These are phyloP conservation scores for Collybia mongolica DNA, from an alignment of 768 basidiomycete genomes.

Conservation along the genomic window DNA sequence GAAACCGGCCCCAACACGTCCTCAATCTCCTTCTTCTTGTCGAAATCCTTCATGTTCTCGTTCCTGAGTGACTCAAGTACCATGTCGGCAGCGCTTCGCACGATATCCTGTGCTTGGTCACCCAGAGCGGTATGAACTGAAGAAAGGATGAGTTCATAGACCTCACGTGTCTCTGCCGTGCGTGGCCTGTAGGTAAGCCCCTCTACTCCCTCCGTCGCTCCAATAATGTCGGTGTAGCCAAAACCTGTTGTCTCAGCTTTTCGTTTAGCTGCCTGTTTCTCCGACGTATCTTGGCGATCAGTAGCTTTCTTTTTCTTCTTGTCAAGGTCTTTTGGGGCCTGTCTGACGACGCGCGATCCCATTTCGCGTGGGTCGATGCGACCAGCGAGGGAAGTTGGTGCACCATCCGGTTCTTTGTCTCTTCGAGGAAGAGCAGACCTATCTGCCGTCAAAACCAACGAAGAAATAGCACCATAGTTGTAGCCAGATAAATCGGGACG, in stretches of 20 bases:
- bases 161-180: constrained; percentile 91
- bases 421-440: constrained; percentile 76
- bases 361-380: constrained; percentile 88
- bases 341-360: constrained; percentile 86
- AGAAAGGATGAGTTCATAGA: constrained; percentile 89
- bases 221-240: constrained; percentile 89
- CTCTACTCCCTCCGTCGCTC: constrained; percentile 91
- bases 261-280: constrained; percentile 56
- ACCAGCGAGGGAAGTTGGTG: constrained; percentile 89
- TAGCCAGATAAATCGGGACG: constrained; percentile 87
- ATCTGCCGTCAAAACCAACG: constrained; percentile 92
- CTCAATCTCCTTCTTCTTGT: constrained; percentile 94
- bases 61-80: constrained; percentile 87
- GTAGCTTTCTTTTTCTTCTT: constrained; percentile 91
- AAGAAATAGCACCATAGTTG: constrained; percentile 96
- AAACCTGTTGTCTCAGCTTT: constrained; percentile 64
- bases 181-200: constrained; percentile 91
- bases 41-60: constrained; percentile 90
- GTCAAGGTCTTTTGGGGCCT: constrained; percentile 83
- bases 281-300: constrained; percentile 54
- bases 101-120: constrained; percentile 94
- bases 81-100: constrained; percentile 93
- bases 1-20: constrained; percentile 64
- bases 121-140: constrained; percentile 82
- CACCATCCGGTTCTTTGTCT: constrained; percentile 96